A percentile compares a stretch with the other conserved stretches of the same genome.
Evolutionary conservation across 345 rosid species (phyloP).

Genomic region (Nasturtium officinale): DNA sequence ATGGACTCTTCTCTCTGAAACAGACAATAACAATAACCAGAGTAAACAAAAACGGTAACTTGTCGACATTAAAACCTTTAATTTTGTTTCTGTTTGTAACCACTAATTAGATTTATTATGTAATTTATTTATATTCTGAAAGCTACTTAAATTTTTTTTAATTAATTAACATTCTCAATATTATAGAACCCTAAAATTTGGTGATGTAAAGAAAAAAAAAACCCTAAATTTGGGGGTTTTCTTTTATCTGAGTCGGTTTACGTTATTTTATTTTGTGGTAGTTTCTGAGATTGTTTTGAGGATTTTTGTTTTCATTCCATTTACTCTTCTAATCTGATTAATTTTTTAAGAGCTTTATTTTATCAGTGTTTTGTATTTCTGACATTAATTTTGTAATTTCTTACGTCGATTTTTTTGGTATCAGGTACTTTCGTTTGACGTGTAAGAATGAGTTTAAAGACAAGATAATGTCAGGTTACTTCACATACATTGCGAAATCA

Average conservation of each 20-base stretch:
- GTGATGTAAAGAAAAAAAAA: neutral
- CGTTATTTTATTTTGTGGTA: no score
- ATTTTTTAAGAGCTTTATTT: no score
- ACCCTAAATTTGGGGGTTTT: neutral
- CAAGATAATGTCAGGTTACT: constrained; percentile 30
- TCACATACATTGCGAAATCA: constrained; percentile 13
- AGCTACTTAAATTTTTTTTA: no score
- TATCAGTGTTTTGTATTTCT: neutral
- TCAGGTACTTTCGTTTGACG: constrained; percentile 28
- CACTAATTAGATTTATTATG: neutral
- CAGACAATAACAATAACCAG: neutral
- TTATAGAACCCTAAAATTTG: neutral
- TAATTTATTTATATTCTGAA: neutral
- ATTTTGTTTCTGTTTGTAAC: no score
- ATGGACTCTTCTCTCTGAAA: constrained; percentile 29
- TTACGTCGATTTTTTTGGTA: neutral
- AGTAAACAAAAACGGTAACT: constrained; percentile 9
- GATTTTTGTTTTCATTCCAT: no score
- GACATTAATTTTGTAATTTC: neutral
- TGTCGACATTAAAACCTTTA: no score
- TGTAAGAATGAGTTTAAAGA: constrained; percentile 33
- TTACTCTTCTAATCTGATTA: no score
- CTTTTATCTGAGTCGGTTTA: neutral
- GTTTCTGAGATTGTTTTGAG: no score
- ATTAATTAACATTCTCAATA: no score